Evolutionary conservation across 2,329 filamentous ascomycete species (phyloP).

Genomic region (Aspergillus pseudoviridinutans): DNA sequence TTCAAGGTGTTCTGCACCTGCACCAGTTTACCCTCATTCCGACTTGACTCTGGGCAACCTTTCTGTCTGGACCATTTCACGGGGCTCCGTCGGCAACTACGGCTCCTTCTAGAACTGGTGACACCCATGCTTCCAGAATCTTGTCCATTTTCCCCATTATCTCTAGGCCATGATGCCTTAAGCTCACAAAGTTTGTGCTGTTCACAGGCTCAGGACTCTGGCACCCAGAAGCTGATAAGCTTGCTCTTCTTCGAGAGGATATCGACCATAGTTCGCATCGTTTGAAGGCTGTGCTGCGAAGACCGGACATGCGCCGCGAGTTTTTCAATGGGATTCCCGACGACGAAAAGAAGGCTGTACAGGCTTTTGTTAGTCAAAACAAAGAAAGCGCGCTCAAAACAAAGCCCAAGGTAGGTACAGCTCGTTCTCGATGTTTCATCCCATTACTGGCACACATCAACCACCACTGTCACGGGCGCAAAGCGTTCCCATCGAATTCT

Average conservation of each 20-base stretch:
- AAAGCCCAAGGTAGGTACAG: slow-evolving; percentile 68
- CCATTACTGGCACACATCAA: not conserved
- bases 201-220: slow-evolving; percentile 69
- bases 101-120: not conserved
- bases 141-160: not conserved
- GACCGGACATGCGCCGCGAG: slow-evolving; percentile 56
- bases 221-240: slow-evolving; percentile 66
- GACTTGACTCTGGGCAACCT: not conserved
- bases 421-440: not conserved
- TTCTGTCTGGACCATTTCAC: not conserved
- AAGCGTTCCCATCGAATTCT: not conserved
- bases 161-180: not conserved
- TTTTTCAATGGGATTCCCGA: slow-evolving; percentile 59
- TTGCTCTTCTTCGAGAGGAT: slow-evolving; percentile 65
- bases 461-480: not conserved
- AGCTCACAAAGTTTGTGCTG: slow-evolving; percentile 7
- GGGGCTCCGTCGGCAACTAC: not conserved
- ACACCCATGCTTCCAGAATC: not conserved
- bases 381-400: slow-evolving; percentile 74
- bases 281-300: slow-evolving; percentile 64
- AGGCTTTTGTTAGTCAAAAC: slow-evolving; percentile 69
- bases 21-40: not conserved
- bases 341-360: slow-evolving; percentile 58
- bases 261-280: slow-evolving; percentile 69
- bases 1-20: not conserved